Percentiles rank a stretch among this genome's conserved stretches.
These are phyloP conservation scores for Apiosordaria backusii DNA, from an alignment of 495 filamentous ascomycete species.

Conservation along the genomic window DNA sequence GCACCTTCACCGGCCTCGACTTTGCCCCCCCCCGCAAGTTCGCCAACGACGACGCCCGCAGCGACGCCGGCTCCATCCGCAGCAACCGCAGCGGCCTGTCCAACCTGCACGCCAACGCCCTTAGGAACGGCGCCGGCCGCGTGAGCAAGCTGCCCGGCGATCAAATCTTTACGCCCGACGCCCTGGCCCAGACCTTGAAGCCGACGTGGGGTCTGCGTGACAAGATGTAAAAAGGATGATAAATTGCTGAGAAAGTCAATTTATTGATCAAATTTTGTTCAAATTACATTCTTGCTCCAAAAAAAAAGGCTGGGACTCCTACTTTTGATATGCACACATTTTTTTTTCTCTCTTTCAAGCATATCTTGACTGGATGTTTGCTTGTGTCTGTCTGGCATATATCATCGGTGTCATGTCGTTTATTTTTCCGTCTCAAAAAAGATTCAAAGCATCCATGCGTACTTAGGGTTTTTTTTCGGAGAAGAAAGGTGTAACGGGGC, in stretches of 20 bases:
- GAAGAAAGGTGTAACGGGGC: not conserved
- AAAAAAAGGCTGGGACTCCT: not conserved
- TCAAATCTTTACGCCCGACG: constrained; percentile 74
- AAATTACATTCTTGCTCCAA: not conserved
- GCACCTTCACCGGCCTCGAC: constrained; percentile 84
- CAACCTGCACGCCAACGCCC: constrained; percentile 62
- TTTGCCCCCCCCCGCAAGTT: constrained; percentile 84
- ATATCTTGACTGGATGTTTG: no score
- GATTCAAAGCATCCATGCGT: not conserved
- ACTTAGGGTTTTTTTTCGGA: not conserved
- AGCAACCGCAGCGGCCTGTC: constrained; percentile 82
- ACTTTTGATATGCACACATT: not conserved
- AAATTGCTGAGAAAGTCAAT: not conserved
- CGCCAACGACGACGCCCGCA: constrained; percentile 71
- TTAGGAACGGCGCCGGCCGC: constrained; percentile 85
- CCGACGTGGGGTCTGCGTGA: constrained; percentile 71
- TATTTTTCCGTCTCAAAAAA: not conserved
- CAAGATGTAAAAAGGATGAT: not conserved
- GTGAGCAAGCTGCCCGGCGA: constrained; percentile 81
- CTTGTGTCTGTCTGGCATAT: not conserved
- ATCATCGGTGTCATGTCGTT: not conserved
- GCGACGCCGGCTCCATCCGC: constrained; percentile 86
- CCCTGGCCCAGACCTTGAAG: constrained; percentile 65
- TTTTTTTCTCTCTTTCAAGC: no score
- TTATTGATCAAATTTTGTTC: not conserved